phyloP scores from a whole-genome alignment of 2,329 filamentous ascomycete genomes.

The Hypoxylon sp. region DNA sequence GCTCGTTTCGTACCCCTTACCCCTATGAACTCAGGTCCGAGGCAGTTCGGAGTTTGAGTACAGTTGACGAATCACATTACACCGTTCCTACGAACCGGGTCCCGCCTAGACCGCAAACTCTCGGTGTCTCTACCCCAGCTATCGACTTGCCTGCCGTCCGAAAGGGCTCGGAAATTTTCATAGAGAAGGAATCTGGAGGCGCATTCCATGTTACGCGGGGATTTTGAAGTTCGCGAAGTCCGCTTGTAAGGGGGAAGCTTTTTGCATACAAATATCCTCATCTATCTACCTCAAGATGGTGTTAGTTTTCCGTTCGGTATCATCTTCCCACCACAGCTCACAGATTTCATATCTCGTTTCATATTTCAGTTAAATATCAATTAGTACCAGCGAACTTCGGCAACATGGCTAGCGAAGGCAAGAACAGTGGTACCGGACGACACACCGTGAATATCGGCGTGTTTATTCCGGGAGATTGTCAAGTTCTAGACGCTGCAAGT shows the following conservation, averaged over 20 bases:
- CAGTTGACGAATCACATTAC: constrained; percentile 44
- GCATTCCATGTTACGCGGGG: too few relatives aligned
- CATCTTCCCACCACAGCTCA: background rate
- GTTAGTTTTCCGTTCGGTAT: too few relatives aligned
- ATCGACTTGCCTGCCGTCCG: constrained; percentile 4
- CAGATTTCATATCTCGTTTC: background rate
- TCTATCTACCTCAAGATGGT: background rate
- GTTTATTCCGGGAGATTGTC: constrained; percentile 56
- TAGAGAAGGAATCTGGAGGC: too few relatives aligned
- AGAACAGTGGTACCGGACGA: constrained; percentile 18
- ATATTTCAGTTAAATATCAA: too few relatives aligned
- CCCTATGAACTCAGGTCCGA: constrained; percentile 37
- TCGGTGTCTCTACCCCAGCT: background rate
- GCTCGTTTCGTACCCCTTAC: background rate
- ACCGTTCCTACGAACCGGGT: constrained; percentile 16
- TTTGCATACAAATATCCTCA: constrained; percentile 4
- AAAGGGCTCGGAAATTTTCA: constrained; percentile 10
- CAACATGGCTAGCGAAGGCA: constrained; percentile 29
- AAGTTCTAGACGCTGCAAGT: constrained; percentile 60
- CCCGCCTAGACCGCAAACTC: constrained; percentile 8
- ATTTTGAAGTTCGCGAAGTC: background rate
- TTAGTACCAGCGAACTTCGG: background rate
- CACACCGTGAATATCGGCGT: constrained; percentile 57
- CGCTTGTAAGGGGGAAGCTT: background rate
- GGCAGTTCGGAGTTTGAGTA: constrained; percentile 38